Evolutionary conservation across 805 yeast genomes (phyloP), one percentile per base, ranked within the genome.

Genomic region (Soucietia sequanensis): DNA sequence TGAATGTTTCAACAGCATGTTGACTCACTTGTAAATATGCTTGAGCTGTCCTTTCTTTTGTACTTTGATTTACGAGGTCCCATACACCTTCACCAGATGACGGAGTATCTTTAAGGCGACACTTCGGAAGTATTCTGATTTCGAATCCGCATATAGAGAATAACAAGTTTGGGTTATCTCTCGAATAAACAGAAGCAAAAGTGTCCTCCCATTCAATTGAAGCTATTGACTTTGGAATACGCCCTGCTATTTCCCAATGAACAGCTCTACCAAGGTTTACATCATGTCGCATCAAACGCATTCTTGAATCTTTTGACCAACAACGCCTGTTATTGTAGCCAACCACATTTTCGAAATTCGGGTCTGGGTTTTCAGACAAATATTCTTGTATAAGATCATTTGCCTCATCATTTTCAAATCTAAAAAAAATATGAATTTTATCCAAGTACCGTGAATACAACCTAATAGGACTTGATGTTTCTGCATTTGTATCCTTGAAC

Each of bases 131-230:
- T 20, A 93, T 82, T 36, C 99, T 68, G 1, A 93, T 83, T 52
- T 93, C 99, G 64, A 93, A 93, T 0, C 99, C 99, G 60, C 93
- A 83, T 90, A 93, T 85, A 0, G 93, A 75, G 49, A 91, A 88
- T 21, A 91, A 62, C 39, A 93, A 55, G 47, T 91, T 95, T 6
- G 96, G 91, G 52, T 93, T 93, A 41, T 90, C 95, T 37, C 75
- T 76, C 12, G 96, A 85, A 58, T 91, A 93, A 2, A 93, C 95
- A 0, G 96, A 87, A 0, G 89, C 90, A 46, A 80, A 72, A 0
- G 95, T 70, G 34, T 80, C 82, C 23, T 77, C 82, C 96, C 97
- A 91, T 30, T 74, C 75, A 11, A 91, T 65, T 1, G 78, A 63
- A 0, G 90, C 80, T 9, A 93, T 50, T 0, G 95, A 80, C 4